These are phyloP conservation scores for Peronospora destructor DNA, from an alignment of 352 stramenopile genomes.

Conservation along the genomic window DNA sequence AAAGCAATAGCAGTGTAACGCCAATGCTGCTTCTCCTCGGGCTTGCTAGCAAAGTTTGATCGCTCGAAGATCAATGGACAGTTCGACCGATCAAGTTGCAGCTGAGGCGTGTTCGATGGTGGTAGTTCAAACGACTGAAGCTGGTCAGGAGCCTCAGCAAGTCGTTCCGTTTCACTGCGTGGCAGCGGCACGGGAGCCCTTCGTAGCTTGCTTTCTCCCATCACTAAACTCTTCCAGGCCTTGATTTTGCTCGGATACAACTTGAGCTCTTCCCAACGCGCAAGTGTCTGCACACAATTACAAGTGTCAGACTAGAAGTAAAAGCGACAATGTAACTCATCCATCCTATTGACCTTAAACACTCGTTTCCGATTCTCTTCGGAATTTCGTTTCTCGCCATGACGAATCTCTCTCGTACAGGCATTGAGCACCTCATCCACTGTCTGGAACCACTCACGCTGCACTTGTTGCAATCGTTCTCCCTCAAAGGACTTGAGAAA, in stretches of 20 bases:
- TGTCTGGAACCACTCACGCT: constrained; percentile 76
- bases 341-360: constrained; percentile 45
- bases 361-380: constrained; percentile 68
- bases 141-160: constrained; percentile 59
- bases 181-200: constrained; percentile 45
- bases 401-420: constrained; percentile 60
- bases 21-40: constrained; percentile 78
- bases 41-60: constrained; percentile 43
- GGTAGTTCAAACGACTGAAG: constrained; percentile 70
- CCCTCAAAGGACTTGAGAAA: constrained; percentile 79
- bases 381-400: constrained; percentile 52
- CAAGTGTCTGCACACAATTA: constrained; percentile 42
- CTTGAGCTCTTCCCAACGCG: constrained; percentile 79
- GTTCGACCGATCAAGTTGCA: constrained; percentile 68
- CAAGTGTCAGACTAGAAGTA: background rate
- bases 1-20: constrained; percentile 72
- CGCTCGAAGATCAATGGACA: constrained; percentile 73
- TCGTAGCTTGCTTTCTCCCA: constrained; percentile 63
- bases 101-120: constrained; percentile 27
- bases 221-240: constrained; percentile 64
- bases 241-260: constrained; percentile 74
- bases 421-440: constrained; percentile 72
- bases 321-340: background rate
- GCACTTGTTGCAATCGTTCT: constrained; percentile 43
- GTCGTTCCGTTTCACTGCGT: constrained; percentile 55